phyloP scores from a whole-genome alignment of 2,329 filamentous ascomycete species.

The Pyrenochaeta sp. region DNA sequence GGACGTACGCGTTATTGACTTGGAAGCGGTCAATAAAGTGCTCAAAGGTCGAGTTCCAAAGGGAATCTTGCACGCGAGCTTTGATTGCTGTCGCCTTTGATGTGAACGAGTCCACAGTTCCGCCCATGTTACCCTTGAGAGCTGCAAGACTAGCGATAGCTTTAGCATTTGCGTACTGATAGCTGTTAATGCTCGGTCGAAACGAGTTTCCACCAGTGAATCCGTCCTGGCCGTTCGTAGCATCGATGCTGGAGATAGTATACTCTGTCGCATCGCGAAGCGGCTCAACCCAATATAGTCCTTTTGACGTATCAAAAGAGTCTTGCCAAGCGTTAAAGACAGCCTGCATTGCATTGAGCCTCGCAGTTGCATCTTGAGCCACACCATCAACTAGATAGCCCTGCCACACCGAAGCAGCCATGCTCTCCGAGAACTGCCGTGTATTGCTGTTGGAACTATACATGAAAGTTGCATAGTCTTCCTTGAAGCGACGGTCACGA shows the following conservation, averaged over 20 bases:
- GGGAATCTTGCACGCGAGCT: conserved; percentile 46
- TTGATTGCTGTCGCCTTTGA: conserved; percentile 49
- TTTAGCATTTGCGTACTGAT: conserved; percentile 55
- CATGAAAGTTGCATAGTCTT: conserved; percentile 56
- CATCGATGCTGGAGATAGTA: conserved; percentile 56
- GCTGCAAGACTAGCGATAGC: conserved; percentile 53
- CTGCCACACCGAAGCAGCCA: conserved; percentile 53
- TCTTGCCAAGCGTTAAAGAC: conserved; percentile 52
- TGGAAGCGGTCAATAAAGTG: conserved; percentile 57
- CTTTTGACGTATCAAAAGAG: conserved; percentile 51
- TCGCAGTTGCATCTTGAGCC: conserved; percentile 36
- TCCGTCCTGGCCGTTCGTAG: conserved; percentile 51
- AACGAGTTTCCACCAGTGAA: conserved; percentile 54
- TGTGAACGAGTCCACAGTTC: conserved; percentile 22
- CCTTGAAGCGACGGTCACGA: conserved; percentile 55
- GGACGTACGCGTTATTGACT: conserved; percentile 50
- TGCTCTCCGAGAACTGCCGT: conserved; percentile 56
- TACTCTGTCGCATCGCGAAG: conserved; percentile 57
- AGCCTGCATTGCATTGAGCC: conserved; percentile 48
- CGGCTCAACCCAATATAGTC: conserved; percentile 55
- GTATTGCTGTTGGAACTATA: conserved; percentile 51
- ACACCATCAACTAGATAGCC: conserved; percentile 56
- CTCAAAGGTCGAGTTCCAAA: conserved; percentile 56
- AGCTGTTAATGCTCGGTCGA: conserved; percentile 56
- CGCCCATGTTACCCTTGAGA: conserved; percentile 30